phyloP scores from a whole-genome alignment of 768 basidiomycete genomes.

The Leccinum variicolor region DNA sequence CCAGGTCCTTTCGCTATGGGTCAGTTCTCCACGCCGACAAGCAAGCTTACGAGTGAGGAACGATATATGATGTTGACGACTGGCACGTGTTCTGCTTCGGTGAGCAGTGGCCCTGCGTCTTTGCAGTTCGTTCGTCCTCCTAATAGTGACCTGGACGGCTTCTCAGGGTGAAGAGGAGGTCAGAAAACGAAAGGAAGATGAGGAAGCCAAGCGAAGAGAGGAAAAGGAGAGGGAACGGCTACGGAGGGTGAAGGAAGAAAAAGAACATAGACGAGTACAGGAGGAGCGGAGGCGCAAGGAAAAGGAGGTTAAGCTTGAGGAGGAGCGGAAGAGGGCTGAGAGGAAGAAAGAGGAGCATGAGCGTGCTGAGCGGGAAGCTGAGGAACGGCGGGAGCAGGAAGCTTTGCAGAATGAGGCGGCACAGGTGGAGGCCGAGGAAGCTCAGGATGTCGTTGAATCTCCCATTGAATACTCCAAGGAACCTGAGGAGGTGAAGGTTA shows the following conservation, averaged over 20 bases:
- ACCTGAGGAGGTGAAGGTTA: conserved; percentile 36
- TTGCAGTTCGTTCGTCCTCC: conserved; percentile 57
- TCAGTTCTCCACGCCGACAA: conserved; percentile 51
- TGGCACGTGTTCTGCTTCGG: conserved; percentile 50
- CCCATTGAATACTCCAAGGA: conserved; percentile 47
- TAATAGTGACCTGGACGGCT: conserved; percentile 60
- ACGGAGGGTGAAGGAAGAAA: conserved; percentile 39
- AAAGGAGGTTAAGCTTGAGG: conserved; percentile 25
- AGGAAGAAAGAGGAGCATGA: conserved; percentile 42
- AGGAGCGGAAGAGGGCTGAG: conserved; percentile 30
- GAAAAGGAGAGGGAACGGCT: conserved; percentile 42
- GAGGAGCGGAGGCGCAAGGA: conserved; percentile 34
- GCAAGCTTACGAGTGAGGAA: conserved; percentile 67
- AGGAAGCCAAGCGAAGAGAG: conserved; percentile 39
- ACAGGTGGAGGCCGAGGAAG: conserved; percentile 37
- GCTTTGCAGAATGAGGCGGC: conserved; percentile 18
- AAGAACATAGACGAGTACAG: conserved; percentile 33
- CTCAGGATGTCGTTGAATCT: conserved; percentile 31
- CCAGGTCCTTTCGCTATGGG: conserved; percentile 52
- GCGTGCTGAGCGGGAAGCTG: too few species aligned
- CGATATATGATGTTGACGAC: conserved; percentile 43
- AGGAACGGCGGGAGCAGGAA: too few species aligned
- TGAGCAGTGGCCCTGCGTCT: conserved; percentile 43
- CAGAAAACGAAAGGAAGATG: conserved; percentile 32
- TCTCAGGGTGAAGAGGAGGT: conserved; percentile 50